Conservation (phyloP, 106 monocot genomes). For the Xerophyta viscosa region DNA sequence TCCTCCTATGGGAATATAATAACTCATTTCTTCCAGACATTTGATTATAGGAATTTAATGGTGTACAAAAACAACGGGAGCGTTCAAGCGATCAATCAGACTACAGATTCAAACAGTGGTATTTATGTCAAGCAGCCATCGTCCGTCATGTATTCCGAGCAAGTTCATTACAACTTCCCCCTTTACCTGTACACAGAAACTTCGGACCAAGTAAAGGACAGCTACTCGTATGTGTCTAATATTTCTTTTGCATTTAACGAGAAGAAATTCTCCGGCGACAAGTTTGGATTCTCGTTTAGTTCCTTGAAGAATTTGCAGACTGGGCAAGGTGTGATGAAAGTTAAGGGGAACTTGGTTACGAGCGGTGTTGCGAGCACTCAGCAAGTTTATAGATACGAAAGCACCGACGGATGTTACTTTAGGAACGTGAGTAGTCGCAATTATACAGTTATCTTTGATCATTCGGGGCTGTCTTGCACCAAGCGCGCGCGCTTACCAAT, state of each 20-base stretch:
- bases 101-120: conserved; percentile 38
- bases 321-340: conserved; percentile 46
- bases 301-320: conserved; percentile 46
- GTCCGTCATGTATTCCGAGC: conserved; percentile 43
- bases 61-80: conserved; percentile 39
- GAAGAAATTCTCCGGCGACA: conserved; percentile 37
- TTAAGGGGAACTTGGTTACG: conserved; percentile 58
- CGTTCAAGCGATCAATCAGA: conserved; percentile 67
- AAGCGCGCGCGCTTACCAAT: conserved; percentile 9
- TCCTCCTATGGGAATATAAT: conserved; percentile 87
- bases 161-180: conserved; percentile 50
- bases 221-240: conserved; percentile 32
- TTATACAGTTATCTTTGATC: conserved; percentile 72
- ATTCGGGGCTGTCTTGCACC: conserved; percentile 31
- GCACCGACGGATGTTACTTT: conserved; percentile 81
- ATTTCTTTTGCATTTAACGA: conserved; percentile 57
- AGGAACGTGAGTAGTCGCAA: conserved; percentile 86
- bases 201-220: conserved; percentile 23
- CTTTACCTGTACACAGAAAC: conserved; percentile 42
- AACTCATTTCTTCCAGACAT: conserved; percentile 53
- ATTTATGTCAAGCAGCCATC: conserved; percentile 31
- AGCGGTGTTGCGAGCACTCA: conserved; percentile 51
- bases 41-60: conserved; percentile 53
- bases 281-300: conserved; percentile 37
- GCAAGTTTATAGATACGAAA: conserved; percentile 60